Conservation (phyloP, 441 rosid species). For the Manihot esculenta region DNA sequence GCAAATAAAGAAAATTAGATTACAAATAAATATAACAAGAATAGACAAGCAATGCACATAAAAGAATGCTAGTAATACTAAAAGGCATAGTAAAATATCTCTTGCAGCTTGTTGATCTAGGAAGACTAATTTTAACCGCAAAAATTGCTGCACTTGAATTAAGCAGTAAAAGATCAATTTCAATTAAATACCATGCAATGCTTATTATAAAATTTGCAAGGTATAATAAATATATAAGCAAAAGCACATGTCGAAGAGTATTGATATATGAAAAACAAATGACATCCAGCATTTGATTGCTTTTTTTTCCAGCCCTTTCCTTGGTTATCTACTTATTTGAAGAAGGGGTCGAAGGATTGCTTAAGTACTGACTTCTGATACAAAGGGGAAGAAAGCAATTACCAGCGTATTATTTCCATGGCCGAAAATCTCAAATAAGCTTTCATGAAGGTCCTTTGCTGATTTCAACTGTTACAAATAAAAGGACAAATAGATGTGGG, state of each 20-base stretch:
- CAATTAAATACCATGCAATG: background rate
- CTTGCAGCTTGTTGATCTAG: background rate
- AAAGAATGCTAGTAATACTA: background rate
- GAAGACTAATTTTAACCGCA: background rate
- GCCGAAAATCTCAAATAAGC: constrained; percentile 26
- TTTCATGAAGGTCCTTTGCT: constrained; percentile 30
- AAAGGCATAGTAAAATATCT: background rate
- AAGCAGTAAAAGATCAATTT: background rate
- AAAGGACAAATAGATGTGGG: constrained; percentile 3
- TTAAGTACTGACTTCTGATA: background rate
- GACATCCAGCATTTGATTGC: constrained; percentile 5
- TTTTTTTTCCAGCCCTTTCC: background rate
- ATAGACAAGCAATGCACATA: no score
- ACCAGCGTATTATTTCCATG: constrained; percentile 23
- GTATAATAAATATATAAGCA: background rate
- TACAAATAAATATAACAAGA: no score
- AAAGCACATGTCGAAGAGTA: background rate
- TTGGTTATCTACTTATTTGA: background rate
- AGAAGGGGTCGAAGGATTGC: background rate
- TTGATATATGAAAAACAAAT: background rate
- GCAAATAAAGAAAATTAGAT: no score
- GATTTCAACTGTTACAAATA: constrained; percentile 35
- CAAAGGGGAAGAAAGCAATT: constrained; percentile 5
- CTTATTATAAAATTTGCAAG: background rate
- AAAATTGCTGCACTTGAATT: background rate